phyloP scores from a whole-genome alignment of 768 basidiomycete species.

The Lentinus tigrinus region DNA sequence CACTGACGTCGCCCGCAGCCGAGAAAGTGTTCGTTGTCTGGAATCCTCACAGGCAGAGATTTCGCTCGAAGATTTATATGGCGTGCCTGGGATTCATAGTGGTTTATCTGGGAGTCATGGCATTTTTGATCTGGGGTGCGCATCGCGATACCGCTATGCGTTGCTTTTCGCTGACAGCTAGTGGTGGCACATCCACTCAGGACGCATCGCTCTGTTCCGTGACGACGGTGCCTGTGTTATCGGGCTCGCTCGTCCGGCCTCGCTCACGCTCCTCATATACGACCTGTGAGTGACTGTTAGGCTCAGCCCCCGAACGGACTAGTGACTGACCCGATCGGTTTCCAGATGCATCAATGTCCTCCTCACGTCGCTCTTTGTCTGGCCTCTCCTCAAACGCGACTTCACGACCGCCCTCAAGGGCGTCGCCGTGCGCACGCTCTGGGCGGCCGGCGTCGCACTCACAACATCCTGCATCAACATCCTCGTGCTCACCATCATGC shows the following conservation, averaged over 20 bases:
- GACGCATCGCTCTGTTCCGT: conserved; percentile 36
- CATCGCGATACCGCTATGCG: not conserved
- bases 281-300: conserved; percentile 41
- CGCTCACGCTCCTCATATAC: conserved; percentile 44
- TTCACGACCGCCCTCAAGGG: conserved; percentile 35
- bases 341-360: conserved; percentile 34
- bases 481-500: conserved; percentile 41
- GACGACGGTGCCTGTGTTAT: conserved; percentile 44
- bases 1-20: conserved; percentile 26
- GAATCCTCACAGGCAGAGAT: conserved; percentile 35
- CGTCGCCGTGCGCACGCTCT: conserved; percentile 42
- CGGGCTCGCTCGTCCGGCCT: conserved; percentile 43
- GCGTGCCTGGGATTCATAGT: conserved; percentile 36
- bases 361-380: conserved; percentile 45
- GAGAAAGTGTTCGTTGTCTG: conserved; percentile 50
- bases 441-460: conserved; percentile 46
- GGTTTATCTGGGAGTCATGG: conserved; percentile 39
- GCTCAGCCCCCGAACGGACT: not conserved
- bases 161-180: not conserved
- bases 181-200: conserved; percentile 18
- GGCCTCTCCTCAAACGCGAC: conserved; percentile 40
- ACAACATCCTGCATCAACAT: conserved; percentile 52
- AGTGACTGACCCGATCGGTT: not conserved
- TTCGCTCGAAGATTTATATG: conserved; percentile 42
- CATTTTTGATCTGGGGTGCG: conserved; percentile 39